Evolutionary conservation across 2,329 filamentous ascomycete species (phyloP).

Genomic region (Emergomyces orientalis): DNA sequence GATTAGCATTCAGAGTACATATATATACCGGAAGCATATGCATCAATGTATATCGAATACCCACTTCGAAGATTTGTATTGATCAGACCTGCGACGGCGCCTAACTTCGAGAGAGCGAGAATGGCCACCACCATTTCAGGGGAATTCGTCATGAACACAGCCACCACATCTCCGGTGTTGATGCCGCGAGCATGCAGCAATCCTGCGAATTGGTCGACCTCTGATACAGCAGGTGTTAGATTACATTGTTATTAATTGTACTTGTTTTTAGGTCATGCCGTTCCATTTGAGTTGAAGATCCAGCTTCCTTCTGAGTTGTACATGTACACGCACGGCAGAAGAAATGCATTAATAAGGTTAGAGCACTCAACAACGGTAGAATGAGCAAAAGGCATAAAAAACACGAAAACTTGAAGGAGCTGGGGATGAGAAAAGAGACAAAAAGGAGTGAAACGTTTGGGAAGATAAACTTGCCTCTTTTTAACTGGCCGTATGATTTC

Average conservation of each 20-base stretch:
- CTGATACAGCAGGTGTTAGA: slow-evolving; percentile 20
- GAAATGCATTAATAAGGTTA: too few relatives aligned
- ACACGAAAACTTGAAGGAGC: not conserved
- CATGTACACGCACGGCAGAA: too few relatives aligned
- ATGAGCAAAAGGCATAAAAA: not conserved
- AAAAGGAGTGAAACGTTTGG: slow-evolving; percentile 6
- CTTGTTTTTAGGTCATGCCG: not conserved
- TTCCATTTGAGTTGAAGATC: not conserved
- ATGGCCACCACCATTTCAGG: slow-evolving; percentile 41
- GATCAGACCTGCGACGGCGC: slow-evolving; percentile 38
- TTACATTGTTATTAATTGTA: not conserved
- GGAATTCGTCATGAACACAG: slow-evolving; percentile 42
- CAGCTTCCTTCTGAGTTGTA: not conserved
- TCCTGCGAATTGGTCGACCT: slow-evolving; percentile 38
- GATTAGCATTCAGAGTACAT: not conserved
- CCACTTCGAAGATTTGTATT: slow-evolving; percentile 41
- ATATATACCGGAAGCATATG: not conserved
- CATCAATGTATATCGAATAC: slow-evolving; percentile 2
- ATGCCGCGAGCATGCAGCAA: slow-evolving; percentile 33
- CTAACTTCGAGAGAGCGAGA: slow-evolving; percentile 40
- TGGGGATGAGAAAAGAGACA: slow-evolving; percentile 1
- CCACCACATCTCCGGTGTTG: slow-evolving; percentile 34
- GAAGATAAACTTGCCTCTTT: slow-evolving; percentile 28
- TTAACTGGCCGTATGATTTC: slow-evolving; percentile 41
- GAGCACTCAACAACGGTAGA: too few relatives aligned